A percentile compares a stretch with the other conserved stretches of the same genome.
phyloP scores from a whole-genome alignment of 768 basidiomycete species.

The Kondoa subrosea region DNA sequence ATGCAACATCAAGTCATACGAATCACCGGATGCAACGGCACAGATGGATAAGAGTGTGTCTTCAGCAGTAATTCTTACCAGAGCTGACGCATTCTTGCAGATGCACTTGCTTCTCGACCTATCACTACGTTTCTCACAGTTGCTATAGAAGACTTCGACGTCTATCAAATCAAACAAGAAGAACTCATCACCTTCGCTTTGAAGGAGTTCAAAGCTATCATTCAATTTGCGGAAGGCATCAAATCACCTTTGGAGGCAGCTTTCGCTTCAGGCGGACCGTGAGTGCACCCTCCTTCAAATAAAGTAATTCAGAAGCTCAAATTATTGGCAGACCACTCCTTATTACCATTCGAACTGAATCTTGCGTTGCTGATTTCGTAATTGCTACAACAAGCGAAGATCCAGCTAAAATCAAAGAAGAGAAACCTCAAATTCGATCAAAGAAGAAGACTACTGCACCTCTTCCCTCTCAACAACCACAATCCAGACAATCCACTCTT shows the following conservation, averaged over 20 bases:
- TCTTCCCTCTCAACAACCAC: not conserved
- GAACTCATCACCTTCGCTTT: conserved; percentile 5
- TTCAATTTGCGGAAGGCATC: not conserved
- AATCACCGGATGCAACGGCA: not conserved
- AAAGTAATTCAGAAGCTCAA: not conserved
- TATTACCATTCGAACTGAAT: not conserved
- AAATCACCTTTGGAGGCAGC: conserved; percentile 3
- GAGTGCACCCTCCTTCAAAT: not conserved
- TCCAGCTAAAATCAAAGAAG: conserved; percentile 6
- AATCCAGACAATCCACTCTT: not conserved
- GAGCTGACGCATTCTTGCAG: not conserved
- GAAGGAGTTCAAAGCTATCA: conserved; percentile 10
- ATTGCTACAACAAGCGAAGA: conserved; percentile 1
- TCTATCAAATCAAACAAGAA: not conserved
- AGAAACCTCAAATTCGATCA: not conserved
- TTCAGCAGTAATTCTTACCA: not conserved
- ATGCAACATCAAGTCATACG: conserved; percentile 6
- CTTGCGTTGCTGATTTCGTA: not conserved
- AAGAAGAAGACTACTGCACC: not conserved
- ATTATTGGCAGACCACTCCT: conserved; percentile 5
- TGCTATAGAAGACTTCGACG: conserved; percentile 2
- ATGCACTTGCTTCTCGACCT: not conserved
- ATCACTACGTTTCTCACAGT: conserved; percentile 1
- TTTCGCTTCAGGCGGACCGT: conserved; percentile 4
- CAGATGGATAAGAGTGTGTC: not conserved